Conservation (phyloP, 441 rosid species). For the Isatis lusitanica region DNA sequence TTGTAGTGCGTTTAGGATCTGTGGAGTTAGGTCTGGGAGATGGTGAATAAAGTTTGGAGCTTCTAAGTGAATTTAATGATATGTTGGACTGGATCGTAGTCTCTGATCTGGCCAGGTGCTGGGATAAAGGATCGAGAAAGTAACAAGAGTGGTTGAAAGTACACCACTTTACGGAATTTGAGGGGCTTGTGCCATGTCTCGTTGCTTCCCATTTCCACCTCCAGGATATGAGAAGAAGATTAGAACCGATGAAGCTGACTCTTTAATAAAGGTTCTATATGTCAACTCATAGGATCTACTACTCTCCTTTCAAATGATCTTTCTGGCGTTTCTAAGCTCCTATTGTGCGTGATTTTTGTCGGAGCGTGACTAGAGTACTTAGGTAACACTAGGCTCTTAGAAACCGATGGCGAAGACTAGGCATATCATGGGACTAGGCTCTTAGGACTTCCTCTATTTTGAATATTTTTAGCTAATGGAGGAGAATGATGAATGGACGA, state of each 20-base stretch:
- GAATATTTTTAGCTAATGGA: not conserved
- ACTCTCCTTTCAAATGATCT: slow-evolving; percentile 11
- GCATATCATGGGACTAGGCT: slow-evolving; percentile 9
- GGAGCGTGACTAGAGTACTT: slow-evolving; percentile 8
- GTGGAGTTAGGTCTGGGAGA: slow-evolving; percentile 27
- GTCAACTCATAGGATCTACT: slow-evolving; percentile 32
- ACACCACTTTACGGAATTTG: slow-evolving; percentile 36
- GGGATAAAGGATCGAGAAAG: slow-evolving; percentile 50
- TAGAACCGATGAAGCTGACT: slow-evolving; percentile 47
- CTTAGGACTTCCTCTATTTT: not conserved
- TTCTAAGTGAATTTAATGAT: slow-evolving; percentile 55
- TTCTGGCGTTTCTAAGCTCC: slow-evolving; percentile 5
- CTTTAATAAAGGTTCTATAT: slow-evolving; percentile 52
- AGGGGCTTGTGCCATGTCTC: slow-evolving; percentile 65
- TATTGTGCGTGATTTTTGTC: slow-evolving; percentile 3
- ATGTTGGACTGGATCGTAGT: slow-evolving; percentile 67
- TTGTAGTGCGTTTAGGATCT: slow-evolving; percentile 15
- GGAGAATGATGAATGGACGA: not conserved
- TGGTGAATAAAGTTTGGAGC: slow-evolving; percentile 41
- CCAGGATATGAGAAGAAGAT: slow-evolving; percentile 84
- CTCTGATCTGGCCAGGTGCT: slow-evolving; percentile 57
- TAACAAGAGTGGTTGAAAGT: slow-evolving; percentile 38
- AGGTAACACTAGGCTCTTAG: not conserved
- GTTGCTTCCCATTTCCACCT: slow-evolving; percentile 88
- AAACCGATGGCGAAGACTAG: not conserved